These are phyloP conservation scores for Centella asiatica DNA, from an alignment of 129 eudicot genomes.

Conservation along the genomic window DNA sequence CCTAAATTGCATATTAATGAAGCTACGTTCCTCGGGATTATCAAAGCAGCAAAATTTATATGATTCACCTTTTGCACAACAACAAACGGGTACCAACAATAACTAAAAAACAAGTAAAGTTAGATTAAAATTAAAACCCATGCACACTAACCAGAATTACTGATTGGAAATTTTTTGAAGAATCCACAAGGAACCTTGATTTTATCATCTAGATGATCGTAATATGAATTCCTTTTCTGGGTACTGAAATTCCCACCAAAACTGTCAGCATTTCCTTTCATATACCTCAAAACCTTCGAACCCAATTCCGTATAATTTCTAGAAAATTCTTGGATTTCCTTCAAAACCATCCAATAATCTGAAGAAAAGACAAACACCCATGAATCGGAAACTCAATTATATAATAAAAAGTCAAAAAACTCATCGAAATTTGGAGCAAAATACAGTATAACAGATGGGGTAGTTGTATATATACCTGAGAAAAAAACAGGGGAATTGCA, in stretches of 20 bases:
- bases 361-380: conserved; percentile 12
- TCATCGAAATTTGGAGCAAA: background rate
- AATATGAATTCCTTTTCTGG: conserved; percentile 43
- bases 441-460: background rate
- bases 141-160: conserved; percentile 41
- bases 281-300: conserved; percentile 38
- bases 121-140: conserved; percentile 17
- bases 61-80: background rate
- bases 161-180: conserved; percentile 47
- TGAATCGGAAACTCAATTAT: background rate
- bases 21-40: conserved; percentile 1
- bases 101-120: background rate
- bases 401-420: background rate
- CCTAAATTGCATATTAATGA: background rate
- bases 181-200: conserved; percentile 75
- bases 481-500: conserved; percentile 77
- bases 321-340: conserved; percentile 33
- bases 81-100: conserved; percentile 3
- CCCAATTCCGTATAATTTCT: conserved; percentile 24
- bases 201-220: conserved; percentile 37
- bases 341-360: conserved; percentile 53
- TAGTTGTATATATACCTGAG: conserved; percentile 30
- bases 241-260: conserved; percentile 69
- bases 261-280: conserved; percentile 34
- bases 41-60: background rate